A percentile compares a stretch with the other conserved stretches of the same genome.
Conservation (phyloP, 176 grass and related monocot genomes). For the Pharus latifolius region DNA sequence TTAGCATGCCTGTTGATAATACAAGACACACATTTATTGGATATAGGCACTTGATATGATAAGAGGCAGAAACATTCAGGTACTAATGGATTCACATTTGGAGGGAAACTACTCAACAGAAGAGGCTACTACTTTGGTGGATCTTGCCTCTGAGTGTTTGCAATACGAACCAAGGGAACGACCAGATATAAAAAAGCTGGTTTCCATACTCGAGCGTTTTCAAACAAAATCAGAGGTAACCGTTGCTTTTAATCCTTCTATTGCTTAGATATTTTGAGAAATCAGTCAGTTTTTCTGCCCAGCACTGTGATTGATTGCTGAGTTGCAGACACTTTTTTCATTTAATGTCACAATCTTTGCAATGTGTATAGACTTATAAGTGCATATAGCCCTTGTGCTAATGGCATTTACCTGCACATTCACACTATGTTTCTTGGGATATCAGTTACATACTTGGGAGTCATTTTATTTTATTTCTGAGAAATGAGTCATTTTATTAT, state of each 20-base stretch:
- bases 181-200: slow-evolving; percentile 64
- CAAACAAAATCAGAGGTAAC: slow-evolving; percentile 74
- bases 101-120: slow-evolving; percentile 79
- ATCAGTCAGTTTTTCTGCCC: background rate
- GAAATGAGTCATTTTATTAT: too few relatives aligned
- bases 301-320: too few relatives aligned
- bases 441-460: background rate
- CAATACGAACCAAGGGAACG: slow-evolving; percentile 84
- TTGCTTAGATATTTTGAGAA: slow-evolving; percentile 5
- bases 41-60: slow-evolving; percentile 85
- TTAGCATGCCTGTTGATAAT: background rate
- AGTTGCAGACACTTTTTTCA: too few relatives aligned
- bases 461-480: background rate
- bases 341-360: too few relatives aligned
- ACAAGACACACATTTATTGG: background rate
- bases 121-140: slow-evolving; percentile 79
- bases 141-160: slow-evolving; percentile 77
- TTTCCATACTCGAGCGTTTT: slow-evolving; percentile 60
- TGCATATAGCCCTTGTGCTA: too few relatives aligned
- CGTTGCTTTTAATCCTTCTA: background rate
- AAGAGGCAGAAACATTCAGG: slow-evolving; percentile 61
- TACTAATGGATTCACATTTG: slow-evolving; percentile 88
- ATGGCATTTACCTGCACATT: background rate
- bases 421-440: background rate
- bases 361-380: too few relatives aligned